These are phyloP conservation scores for Mortierella polycephala DNA, from an alignment of 371 early-diverging fungal genomes.

Conservation along the genomic window DNA sequence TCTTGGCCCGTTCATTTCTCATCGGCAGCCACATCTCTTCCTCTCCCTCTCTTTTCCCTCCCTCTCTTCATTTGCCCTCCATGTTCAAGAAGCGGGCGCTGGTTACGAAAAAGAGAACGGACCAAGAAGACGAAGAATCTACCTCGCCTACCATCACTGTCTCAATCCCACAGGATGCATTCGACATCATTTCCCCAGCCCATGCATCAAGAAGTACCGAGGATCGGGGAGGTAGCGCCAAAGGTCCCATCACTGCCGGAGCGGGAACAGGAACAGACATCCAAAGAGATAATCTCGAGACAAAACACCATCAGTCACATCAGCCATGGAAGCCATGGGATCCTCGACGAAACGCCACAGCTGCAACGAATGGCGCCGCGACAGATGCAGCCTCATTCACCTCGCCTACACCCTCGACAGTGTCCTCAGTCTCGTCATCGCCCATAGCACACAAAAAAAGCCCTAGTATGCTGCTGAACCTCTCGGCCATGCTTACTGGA, in stretches of 20 bases:
- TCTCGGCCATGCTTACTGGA: constrained; percentile 21
- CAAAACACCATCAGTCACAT: constrained; percentile 9
- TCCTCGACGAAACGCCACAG: constrained; percentile 10
- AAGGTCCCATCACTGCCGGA: background rate
- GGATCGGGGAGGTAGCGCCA: too few relatives aligned
- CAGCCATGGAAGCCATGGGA: constrained; percentile 42
- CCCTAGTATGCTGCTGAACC: constrained; percentile 26
- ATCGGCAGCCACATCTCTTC: background rate
- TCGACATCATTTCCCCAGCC: constrained; percentile 3
- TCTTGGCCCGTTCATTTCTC: too few relatives aligned
- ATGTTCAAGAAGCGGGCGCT: constrained; percentile 50
- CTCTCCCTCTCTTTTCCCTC: background rate
- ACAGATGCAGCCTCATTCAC: background rate
- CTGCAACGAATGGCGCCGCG: background rate
- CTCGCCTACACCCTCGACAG: constrained; percentile 1
- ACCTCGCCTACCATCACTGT: constrained; percentile 40
- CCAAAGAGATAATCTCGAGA: constrained; percentile 5
- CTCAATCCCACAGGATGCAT: constrained; percentile 33
- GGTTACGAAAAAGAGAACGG: background rate
- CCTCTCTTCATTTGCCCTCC: background rate
- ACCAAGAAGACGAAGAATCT: constrained; percentile 18
- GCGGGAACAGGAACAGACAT: constrained; percentile 1
- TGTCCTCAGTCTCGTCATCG: constrained; percentile 12
- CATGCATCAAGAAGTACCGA: too few relatives aligned
- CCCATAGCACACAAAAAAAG: constrained; percentile 3